Base-by-base conservation (phyloP, 2,329 filamentous ascomycete species). In the Ilyonectria mors-panacis region DNA sequence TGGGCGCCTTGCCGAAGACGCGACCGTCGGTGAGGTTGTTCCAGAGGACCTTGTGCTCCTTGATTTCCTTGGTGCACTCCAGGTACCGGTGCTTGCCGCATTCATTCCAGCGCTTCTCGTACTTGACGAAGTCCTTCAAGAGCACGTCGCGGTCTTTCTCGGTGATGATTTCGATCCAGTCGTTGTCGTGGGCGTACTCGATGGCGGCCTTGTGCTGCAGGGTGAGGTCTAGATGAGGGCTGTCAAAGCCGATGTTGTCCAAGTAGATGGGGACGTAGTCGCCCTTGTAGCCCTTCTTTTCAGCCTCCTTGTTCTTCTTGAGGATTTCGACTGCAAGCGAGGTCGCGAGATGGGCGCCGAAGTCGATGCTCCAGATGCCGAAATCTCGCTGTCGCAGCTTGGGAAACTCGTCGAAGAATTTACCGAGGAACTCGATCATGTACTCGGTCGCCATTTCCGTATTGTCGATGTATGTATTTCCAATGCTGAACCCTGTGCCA, bases 351-450 rank as follows among this genome's bases (percentile, higher is more conserved):
- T 60, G 55, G 42, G 48, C 44, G 2, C 60, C 65, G 26, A 33
- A 65, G 19, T 57, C 65, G 6, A 63, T 59, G 9, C 55, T 48
- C 67, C 65, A 69, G 28, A 69, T 53, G 12, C 53, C 39, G 39
- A 67, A 21, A 13, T 53, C n/a, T 8, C 30, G 44, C 3, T 44
- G 3, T 2, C 8, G n/a, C 4, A 42, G 51, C 13, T 53, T 19
- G 1, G 63, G 58, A 30, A 66, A 68, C 7, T 63, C 26, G 4
- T 19, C n/a, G 7, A 50, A 53, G 28, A 68, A 63, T 13, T 50
- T 53, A 33, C 59, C 35, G 19, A 67, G 6, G 7, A 65, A 62
- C 8, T 54, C 8, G 17, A 37, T 15, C n/a, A 69, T 23, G 44
- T 65, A 62, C 1, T 48, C n/a, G 13, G 53, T 42, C 0, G 53